Conservation (phyloP, 1,284 basidiomycete genomes). For the Ceratobasidium sp. region DNA sequence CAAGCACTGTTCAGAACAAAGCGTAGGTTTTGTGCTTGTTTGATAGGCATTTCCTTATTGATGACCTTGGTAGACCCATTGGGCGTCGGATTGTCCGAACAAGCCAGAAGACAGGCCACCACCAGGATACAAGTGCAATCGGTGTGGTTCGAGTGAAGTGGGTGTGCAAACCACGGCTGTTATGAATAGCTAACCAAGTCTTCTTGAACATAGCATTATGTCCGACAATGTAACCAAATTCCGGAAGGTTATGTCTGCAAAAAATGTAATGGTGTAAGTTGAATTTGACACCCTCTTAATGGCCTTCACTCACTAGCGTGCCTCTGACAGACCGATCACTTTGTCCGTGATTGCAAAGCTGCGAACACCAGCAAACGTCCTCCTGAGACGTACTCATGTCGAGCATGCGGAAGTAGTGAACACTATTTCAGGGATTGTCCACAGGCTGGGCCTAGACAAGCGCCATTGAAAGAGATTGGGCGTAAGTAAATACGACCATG, state of each 20-base stretch:
- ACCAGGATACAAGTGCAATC: constrained; percentile 74
- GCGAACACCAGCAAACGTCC: constrained; percentile 83
- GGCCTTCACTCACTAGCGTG: constrained; percentile 7
- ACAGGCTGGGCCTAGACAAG: constrained; percentile 62
- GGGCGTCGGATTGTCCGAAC: constrained; percentile 41
- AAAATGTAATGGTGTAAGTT: constrained; percentile 68
- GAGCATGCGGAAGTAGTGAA: constrained; percentile 82
- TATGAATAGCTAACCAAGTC: not conserved
- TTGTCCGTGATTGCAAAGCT: constrained; percentile 86
- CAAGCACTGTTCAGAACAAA: constrained; percentile 39
- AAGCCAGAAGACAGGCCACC: constrained; percentile 65
- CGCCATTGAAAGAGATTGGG: constrained; percentile 77
- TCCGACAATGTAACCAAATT: constrained; percentile 65
- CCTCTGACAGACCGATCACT: constrained; percentile 72
- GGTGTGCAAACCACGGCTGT: constrained; percentile 41
- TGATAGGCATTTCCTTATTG: not conserved
- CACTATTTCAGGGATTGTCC: constrained; percentile 90
- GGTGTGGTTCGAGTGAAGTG: constrained; percentile 78
- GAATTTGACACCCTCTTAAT: not conserved
- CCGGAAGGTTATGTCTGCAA: constrained; percentile 87
- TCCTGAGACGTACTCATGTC: constrained; percentile 78
- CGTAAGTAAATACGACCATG: constrained; percentile 60
- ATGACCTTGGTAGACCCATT: constrained; percentile 26
- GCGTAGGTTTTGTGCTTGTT: not conserved
- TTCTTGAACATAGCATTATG: constrained; percentile 65